Evolutionary conservation across 2,329 filamentous ascomycete species (phyloP).

Genomic region (Plenodomus lindquistii): DNA sequence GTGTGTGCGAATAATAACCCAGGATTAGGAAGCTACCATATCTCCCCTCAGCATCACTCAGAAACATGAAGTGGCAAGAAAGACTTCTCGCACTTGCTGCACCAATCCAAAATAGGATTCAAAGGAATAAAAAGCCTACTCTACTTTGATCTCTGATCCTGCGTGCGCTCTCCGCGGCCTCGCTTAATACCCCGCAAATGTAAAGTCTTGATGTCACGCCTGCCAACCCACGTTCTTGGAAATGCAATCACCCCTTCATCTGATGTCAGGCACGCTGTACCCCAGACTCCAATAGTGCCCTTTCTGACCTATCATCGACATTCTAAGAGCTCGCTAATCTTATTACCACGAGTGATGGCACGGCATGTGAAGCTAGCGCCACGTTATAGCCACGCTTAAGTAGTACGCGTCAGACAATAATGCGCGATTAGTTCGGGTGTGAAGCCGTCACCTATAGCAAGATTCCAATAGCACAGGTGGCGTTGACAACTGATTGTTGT

Average conservation of each 20-base stretch:
- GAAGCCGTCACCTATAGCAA: not conserved
- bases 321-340: constrained; percentile 7
- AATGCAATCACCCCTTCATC: not conserved
- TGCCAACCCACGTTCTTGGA: constrained; percentile 1
- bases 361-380: constrained; percentile 1
- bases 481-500: not conserved
- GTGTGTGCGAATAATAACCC: too few relatives aligned
- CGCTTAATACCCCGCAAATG: constrained; percentile 16
- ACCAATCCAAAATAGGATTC: too few relatives aligned
- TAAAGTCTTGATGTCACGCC: constrained; percentile 19
- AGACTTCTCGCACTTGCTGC: too few relatives aligned
- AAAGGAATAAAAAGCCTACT: too few relatives aligned
- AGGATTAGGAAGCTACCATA: too few relatives aligned
- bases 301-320: not conserved
- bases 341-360: not conserved
- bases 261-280: constrained; percentile 15
- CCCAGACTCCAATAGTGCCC: constrained; percentile 11
- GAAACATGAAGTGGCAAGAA: too few relatives aligned
- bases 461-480: not conserved
- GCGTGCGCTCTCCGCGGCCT: not conserved
- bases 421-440: constrained; percentile 3
- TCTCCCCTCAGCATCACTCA: too few relatives aligned
- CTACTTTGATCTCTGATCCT: too few relatives aligned
- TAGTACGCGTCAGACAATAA: not conserved
- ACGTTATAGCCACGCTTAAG: constrained; percentile 5